Conservation (phyloP, 352 stramenopile genomes). For the Plasmopara muralis region DNA sequence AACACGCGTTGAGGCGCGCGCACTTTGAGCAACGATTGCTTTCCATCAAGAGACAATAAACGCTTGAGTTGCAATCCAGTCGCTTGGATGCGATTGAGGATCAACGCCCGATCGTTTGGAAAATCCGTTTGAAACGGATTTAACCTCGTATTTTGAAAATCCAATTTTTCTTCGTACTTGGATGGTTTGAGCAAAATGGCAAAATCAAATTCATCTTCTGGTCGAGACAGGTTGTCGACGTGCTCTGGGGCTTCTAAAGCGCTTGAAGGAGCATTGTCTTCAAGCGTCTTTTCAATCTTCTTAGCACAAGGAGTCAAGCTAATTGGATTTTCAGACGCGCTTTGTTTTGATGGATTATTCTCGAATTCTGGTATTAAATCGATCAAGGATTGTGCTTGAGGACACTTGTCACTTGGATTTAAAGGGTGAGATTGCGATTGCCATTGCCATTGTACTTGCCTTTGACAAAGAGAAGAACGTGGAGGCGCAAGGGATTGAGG, state of each 20-base stretch:
- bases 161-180: constrained; percentile 57
- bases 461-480: constrained; percentile 11
- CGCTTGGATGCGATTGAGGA: constrained; percentile 49
- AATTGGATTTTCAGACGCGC: constrained; percentile 5
- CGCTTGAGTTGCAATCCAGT: constrained; percentile 69
- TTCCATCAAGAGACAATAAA: constrained; percentile 63
- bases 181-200: constrained; percentile 75
- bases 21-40: constrained; percentile 74
- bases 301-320: neutral
- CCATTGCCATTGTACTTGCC: constrained; percentile 11
- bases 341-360: neutral
- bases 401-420: too few species aligned
- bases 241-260: constrained; percentile 21
- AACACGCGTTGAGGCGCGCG: constrained; percentile 56
- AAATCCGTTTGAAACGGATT: constrained; percentile 13
- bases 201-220: constrained; percentile 79
- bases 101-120: constrained; percentile 22
- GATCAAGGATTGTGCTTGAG: too few species aligned
- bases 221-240: constrained; percentile 55
- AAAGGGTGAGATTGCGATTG: constrained; percentile 8
- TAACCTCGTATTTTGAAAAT: constrained; percentile 10
- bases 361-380: too few species aligned
- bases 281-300: too few species aligned
- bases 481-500: constrained; percentile 1
- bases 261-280: too few species aligned